These are phyloP conservation scores for Ophiocytium majus DNA, from an alignment of 352 stramenopile genomes.

Conservation along the genomic window DNA sequence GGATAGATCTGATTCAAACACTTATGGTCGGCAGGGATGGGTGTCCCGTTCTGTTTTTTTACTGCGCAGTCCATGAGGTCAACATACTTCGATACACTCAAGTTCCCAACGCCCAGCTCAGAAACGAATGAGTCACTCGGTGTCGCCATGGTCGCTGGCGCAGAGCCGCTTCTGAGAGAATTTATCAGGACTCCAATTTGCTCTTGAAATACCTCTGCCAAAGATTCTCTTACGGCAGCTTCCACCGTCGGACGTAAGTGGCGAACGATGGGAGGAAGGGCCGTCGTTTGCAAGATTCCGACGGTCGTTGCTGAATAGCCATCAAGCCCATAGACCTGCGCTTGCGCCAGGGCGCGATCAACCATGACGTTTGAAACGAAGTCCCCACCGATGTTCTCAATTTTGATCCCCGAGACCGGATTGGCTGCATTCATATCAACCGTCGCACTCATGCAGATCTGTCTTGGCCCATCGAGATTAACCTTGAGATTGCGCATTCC, in stretches of 20 bases:
- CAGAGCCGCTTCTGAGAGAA: neutral
- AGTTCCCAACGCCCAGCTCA: conserved; percentile 1
- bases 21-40: neutral
- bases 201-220: neutral
- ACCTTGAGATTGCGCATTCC: neutral
- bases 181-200: neutral
- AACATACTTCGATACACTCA: neutral
- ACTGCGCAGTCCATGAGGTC: neutral
- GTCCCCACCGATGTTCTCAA: neutral
- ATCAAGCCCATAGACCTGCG: neutral
- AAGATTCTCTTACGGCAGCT: neutral
- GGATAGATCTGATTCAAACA: neutral
- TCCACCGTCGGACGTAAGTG: neutral
- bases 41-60: neutral
- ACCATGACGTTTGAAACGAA: conserved; percentile 1
- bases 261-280: neutral
- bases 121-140: neutral
- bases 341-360: neutral
- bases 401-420: neutral
- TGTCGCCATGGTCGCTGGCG: neutral
- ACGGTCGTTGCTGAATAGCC: neutral
- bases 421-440: neutral
- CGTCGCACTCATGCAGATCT: neutral
- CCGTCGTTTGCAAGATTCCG: neutral
- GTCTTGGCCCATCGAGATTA: conserved; percentile 4